phyloP scores from a whole-genome alignment of 371 early-diverging fungal genomes.

The Rhizopus sp. region DNA sequence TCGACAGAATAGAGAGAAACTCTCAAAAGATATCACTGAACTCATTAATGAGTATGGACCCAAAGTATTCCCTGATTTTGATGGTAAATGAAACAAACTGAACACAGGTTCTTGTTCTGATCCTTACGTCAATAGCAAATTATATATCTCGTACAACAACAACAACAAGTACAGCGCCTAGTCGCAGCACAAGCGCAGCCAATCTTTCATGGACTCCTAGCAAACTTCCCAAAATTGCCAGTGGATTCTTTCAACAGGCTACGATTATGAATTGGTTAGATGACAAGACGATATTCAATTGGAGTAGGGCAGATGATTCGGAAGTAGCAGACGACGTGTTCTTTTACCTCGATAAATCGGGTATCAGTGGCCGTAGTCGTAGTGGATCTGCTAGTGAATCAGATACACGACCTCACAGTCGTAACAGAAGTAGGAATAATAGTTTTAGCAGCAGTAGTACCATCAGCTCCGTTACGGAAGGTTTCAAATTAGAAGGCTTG shows the following conservation, averaged over 20 bases:
- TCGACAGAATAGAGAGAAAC: slow-evolving; percentile 63
- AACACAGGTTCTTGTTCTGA: neutral
- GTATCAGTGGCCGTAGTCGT: slow-evolving; percentile 28
- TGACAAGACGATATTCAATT: slow-evolving; percentile 59
- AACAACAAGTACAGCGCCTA: slow-evolving; percentile 21
- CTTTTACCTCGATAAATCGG: slow-evolving; percentile 49
- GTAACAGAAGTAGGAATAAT: slow-evolving; percentile 27
- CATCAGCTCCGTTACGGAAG: slow-evolving; percentile 8
- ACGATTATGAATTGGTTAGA: slow-evolving; percentile 50
- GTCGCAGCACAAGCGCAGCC: slow-evolving; percentile 20
- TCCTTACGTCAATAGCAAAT: slow-evolving; percentile 18
- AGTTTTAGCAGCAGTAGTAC: slow-evolving; percentile 32
- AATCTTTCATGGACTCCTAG: slow-evolving; percentile 32
- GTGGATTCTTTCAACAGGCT: slow-evolving; percentile 40
- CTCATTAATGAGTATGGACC: slow-evolving; percentile 86
- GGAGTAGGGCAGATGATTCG: slow-evolving; percentile 53
- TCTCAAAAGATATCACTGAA: slow-evolving; percentile 72
- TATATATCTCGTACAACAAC: slow-evolving; percentile 29
- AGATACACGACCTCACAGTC: slow-evolving; percentile 20
- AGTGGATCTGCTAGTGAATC: slow-evolving; percentile 35
- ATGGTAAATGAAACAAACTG: slow-evolving; percentile 26
- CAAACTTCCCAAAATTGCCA: slow-evolving; percentile 37
- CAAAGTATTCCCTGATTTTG: slow-evolving; percentile 77
- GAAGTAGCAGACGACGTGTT: slow-evolving; percentile 58
- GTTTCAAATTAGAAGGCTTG: slow-evolving; percentile 54